phyloP scores from a whole-genome alignment of 495 filamentous ascomycete species.

The Aspergillus sclerotioniger region DNA sequence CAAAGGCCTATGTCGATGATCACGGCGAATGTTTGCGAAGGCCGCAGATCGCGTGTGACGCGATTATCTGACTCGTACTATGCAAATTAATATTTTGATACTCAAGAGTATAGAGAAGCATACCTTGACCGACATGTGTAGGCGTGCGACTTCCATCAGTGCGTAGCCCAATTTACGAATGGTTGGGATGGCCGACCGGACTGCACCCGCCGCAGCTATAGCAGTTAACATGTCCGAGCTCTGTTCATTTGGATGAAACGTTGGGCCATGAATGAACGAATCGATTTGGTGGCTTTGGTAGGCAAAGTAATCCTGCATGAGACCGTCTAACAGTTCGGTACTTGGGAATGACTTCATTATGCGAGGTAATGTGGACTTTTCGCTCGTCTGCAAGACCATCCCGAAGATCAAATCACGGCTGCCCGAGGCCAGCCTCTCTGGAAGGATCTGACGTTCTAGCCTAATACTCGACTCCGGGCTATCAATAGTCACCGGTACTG shows the following conservation, averaged over 20 bases:
- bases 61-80: conserved; percentile 58
- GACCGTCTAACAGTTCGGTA: conserved; percentile 54
- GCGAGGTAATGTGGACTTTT: conserved; percentile 40
- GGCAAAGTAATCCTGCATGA: conserved; percentile 60
- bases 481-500: conserved; percentile 42
- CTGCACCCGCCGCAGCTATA: conserved; percentile 55
- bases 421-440: conserved; percentile 40
- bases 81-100: not conserved
- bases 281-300: conserved; percentile 48
- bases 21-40: conserved; percentile 55
- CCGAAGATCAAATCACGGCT: conserved; percentile 57
- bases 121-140: conserved; percentile 49
- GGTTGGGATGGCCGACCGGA: conserved; percentile 51
- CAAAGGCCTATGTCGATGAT: conserved; percentile 60
- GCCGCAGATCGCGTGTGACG: conserved; percentile 50
- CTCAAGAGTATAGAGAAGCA: not conserved
- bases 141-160: conserved; percentile 57
- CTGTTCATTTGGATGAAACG: conserved; percentile 48
- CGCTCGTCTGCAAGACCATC: conserved; percentile 53
- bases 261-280: conserved; percentile 58
- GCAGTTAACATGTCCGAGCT: conserved; percentile 56
- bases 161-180: conserved; percentile 63
- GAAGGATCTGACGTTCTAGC: conserved; percentile 24
- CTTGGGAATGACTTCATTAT: conserved; percentile 62
- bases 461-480: conserved; percentile 22